Evolutionary conservation across 1,139 yeast species (phyloP).

Genomic region (Spencermartinsiella ligniputridi): DNA sequence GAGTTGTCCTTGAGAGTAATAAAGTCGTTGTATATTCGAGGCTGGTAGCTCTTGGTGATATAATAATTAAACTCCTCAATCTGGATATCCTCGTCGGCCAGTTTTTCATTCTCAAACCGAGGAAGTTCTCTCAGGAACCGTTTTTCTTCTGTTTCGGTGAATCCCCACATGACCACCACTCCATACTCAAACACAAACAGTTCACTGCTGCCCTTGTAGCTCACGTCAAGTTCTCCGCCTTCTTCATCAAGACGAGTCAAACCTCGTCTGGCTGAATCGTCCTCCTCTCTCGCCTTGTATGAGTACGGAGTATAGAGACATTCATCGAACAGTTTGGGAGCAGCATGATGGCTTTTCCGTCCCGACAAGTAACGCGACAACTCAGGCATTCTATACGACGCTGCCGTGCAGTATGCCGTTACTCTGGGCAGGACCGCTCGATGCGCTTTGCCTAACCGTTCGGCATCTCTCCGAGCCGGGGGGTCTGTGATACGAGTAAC

Average conservation of each 20-base stretch:
- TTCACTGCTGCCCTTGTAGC: slow-evolving; percentile 66
- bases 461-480: slow-evolving; percentile 95
- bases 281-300: slow-evolving; percentile 51
- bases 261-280: slow-evolving; percentile 39
- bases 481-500: slow-evolving; percentile 80
- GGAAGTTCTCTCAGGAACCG: slow-evolving; percentile 80
- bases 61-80: slow-evolving; percentile 92
- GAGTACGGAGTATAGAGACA: slow-evolving; percentile 86
- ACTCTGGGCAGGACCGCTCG: slow-evolving; percentile 64
- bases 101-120: slow-evolving; percentile 82
- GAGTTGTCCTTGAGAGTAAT: slow-evolving; percentile 87
- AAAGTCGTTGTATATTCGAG: slow-evolving; percentile 91
- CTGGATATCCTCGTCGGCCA: slow-evolving; percentile 87
- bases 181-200: slow-evolving; percentile 91
- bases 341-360: slow-evolving; percentile 57
- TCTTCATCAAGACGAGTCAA: slow-evolving; percentile 79
- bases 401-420: slow-evolving; percentile 94
- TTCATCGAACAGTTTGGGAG: slow-evolving; percentile 90
- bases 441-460: slow-evolving; percentile 84
- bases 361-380: slow-evolving; percentile 80
- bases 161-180: slow-evolving; percentile 94
- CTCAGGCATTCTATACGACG: slow-evolving; percentile 85
- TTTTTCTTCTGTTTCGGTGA: slow-evolving; percentile 74
- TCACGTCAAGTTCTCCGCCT: slow-evolving; percentile 89
- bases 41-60: slow-evolving; percentile 88